Evolutionary conservation across 169 alveolate species (phyloP), one percentile per base, ranked within the genome.

Genomic region (Amoebophrya sp.): DNA sequence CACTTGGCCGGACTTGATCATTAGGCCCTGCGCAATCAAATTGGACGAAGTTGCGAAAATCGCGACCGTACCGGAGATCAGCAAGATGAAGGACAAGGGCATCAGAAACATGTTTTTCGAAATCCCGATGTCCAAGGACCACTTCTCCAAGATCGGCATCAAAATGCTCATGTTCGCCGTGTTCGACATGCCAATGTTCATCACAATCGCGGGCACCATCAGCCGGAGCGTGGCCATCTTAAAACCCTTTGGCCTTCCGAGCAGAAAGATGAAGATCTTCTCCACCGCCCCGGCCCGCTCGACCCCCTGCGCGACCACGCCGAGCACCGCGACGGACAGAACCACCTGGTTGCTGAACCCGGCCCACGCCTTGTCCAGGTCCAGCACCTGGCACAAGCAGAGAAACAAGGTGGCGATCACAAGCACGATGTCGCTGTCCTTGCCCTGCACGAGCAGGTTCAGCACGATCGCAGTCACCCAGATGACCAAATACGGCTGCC

Each of bases 121-220:
- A 14, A 39, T n/a, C 32, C 91, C 91, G 10, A 89, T 40, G 77
- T 89, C 91, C 40, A 40, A 12, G n/a, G 77, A 40, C 91, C 91
- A 89, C 40, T 89, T 89, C 91, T 89, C 83, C 12, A 89, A n/a
- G 77, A 89, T 66, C 39, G 91, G 91, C 77, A 89, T 53, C 83
- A 89, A 77, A 29, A 89, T 66, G 12, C 83, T 39, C 91, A 89
- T 89, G 29, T 40, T 66, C 14, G 91, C 91, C 39, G 91, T 89
- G 55, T 89, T 89, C 32, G 77, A 40, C 66, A 89, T 66, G 32
- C 91, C 53, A 29, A 89, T 33, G 32, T 89, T 89, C 40, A 89
- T 25, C 77, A 89, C 35, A 18, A 89, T 66, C 23, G 91, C 91
- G 29, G 91, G 91, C 35, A 47, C 40, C 83, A 89, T 40, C 32